Conservation (phyloP, 2,329 filamentous ascomycete genomes). For the Pseudodiploospora longispora region DNA sequence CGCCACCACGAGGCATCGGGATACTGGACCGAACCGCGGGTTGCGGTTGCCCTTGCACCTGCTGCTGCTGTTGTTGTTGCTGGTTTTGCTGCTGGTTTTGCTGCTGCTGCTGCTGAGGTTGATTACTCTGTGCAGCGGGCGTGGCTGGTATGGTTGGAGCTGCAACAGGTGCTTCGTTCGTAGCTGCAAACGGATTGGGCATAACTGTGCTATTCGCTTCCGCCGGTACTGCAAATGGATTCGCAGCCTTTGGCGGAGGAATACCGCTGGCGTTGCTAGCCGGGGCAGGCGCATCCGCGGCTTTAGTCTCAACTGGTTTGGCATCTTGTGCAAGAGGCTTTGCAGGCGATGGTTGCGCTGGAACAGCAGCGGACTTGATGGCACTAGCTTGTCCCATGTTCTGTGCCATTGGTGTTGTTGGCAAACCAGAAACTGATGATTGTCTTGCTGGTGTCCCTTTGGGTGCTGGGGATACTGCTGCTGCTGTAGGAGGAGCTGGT, state of each 20-base stretch:
- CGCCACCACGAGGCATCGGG: slow-evolving; percentile 34
- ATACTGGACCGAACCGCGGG: slow-evolving; percentile 27
- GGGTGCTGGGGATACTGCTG: slow-evolving; percentile 7
- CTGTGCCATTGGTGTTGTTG: background rate
- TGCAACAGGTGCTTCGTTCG: slow-evolving; percentile 12
- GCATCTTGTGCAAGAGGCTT: slow-evolving; percentile 1
- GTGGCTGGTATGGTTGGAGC: slow-evolving; percentile 11
- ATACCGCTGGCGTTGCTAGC: slow-evolving; percentile 10
- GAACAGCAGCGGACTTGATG: slow-evolving; percentile 4
- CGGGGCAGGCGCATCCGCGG: background rate
- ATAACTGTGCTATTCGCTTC: slow-evolving; percentile 10
- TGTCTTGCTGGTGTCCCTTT: slow-evolving; percentile 18
- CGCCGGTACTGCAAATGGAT: slow-evolving; percentile 23
- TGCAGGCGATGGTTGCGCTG: slow-evolving; percentile 8
- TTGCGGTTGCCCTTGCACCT: slow-evolving; percentile 13
- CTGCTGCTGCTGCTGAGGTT: slow-evolving; percentile 8
- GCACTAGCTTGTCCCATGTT: background rate
- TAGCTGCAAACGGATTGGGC: slow-evolving; percentile 21
- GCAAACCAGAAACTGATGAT: slow-evolving; percentile 13
- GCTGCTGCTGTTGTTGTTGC: slow-evolving; percentile 12
- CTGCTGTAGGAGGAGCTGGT: slow-evolving; percentile 11
- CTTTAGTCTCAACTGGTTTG: background rate
- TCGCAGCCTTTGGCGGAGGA: slow-evolving; percentile 17
- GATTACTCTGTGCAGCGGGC: slow-evolving; percentile 1
- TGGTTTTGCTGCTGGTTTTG: slow-evolving; percentile 9